Evolutionary conservation across 768 basidiomycete genomes (phyloP).

Genomic region (Amanita inopinata): DNA sequence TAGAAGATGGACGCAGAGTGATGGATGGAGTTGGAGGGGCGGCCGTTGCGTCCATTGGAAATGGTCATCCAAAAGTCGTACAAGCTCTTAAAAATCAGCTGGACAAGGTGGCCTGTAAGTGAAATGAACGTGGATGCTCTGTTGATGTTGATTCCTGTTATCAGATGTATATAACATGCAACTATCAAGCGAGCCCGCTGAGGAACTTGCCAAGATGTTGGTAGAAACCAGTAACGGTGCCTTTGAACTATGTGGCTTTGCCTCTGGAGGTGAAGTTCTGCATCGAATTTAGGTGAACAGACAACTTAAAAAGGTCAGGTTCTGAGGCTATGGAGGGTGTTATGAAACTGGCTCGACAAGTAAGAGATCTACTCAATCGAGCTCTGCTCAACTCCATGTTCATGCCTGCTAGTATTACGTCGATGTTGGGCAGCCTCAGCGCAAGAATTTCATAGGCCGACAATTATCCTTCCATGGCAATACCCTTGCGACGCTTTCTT

Average conservation of each 20-base stretch:
- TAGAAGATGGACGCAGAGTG: slow-evolving; percentile 58
- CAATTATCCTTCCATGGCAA: slow-evolving; percentile 82
- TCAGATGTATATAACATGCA: slow-evolving; percentile 88
- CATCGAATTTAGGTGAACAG: neutral
- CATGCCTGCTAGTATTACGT: slow-evolving; percentile 45
- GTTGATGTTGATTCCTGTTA: neutral
- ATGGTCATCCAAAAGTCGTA: slow-evolving; percentile 60
- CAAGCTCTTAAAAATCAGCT: slow-evolving; percentile 73
- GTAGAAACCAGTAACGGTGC: slow-evolving; percentile 62
- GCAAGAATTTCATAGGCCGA: slow-evolving; percentile 73
- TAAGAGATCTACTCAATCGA: slow-evolving; percentile 18
- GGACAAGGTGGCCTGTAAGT: slow-evolving; percentile 68
- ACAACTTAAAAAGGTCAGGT: slow-evolving; percentile 31
- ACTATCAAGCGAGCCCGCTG: slow-evolving; percentile 71
- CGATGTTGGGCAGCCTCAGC: slow-evolving; percentile 58
- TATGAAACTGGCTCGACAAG: slow-evolving; percentile 77
- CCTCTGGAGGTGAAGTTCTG: slow-evolving; percentile 53
- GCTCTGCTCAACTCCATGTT: neutral
- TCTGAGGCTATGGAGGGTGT: slow-evolving; percentile 86
- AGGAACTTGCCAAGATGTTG: slow-evolving; percentile 61
- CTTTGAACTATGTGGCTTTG: slow-evolving; percentile 62
- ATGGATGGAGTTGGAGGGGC: slow-evolving; percentile 83
- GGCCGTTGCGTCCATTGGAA: slow-evolving; percentile 74
- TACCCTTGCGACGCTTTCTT: slow-evolving; percentile 58
- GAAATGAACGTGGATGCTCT: neutral